Conservation (phyloP, 352 stramenopile species). For the Phytophthora megakarya region DNA sequence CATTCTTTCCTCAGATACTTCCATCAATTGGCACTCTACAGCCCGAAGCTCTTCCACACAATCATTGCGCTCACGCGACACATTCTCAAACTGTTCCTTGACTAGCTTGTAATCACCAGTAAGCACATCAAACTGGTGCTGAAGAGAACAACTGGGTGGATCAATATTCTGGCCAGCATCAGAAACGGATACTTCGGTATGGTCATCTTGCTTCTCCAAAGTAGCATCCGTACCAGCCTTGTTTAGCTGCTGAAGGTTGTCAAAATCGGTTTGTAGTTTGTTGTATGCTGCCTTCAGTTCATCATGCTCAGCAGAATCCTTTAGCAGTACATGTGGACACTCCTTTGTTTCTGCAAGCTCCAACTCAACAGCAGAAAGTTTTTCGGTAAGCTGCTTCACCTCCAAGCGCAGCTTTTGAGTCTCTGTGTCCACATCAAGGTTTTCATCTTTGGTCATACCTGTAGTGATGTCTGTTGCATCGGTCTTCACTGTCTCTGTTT, state of each 20-base stretch:
- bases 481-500: background rate
- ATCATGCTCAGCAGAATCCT: slow-evolving; percentile 4
- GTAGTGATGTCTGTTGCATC: slow-evolving; percentile 13
- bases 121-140: slow-evolving; percentile 15
- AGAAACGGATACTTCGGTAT: background rate
- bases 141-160: background rate
- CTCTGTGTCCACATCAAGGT: background rate
- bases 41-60: slow-evolving; percentile 52
- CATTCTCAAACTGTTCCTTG: slow-evolving; percentile 33
- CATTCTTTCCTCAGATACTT: slow-evolving; percentile 58
- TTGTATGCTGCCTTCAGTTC: slow-evolving; percentile 19
- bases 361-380: slow-evolving; percentile 13
- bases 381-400: slow-evolving; percentile 17
- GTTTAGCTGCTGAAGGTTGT: slow-evolving; percentile 10
- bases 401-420: slow-evolving; percentile 7
- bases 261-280: slow-evolving; percentile 11
- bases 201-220: slow-evolving; percentile 4
- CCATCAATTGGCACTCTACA: slow-evolving; percentile 55
- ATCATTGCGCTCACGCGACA: slow-evolving; percentile 41
- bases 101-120: slow-evolving; percentile 34
- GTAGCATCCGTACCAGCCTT: background rate
- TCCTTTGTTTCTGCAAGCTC: slow-evolving; percentile 23
- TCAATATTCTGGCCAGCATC: slow-evolving; percentile 3
- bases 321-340: slow-evolving; percentile 8
- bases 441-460: slow-evolving; percentile 1